These are phyloP conservation scores for Leccinum incarnatum DNA, from an alignment of 768 basidiomycete genomes.

Conservation along the genomic window DNA sequence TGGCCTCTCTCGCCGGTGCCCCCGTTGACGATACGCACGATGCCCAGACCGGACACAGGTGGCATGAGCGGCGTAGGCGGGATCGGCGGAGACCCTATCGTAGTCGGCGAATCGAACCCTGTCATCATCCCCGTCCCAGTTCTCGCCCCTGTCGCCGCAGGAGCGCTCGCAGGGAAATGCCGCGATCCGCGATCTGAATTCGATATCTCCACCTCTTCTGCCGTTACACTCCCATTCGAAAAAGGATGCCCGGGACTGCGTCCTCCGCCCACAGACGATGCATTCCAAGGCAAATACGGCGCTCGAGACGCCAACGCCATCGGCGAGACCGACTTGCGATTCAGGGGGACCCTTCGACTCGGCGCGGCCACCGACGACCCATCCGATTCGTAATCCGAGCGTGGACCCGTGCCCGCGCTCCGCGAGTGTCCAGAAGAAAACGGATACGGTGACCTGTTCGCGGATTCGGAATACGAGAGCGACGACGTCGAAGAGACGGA, in stretches of 20 bases:
- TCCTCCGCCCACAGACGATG: constrained; percentile 40
- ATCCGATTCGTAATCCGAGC: constrained; percentile 60
- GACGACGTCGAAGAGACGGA: constrained; percentile 69
- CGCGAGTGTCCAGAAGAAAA: constrained; percentile 1
- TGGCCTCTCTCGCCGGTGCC: constrained; percentile 20
- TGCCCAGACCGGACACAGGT: constrained; percentile 6
- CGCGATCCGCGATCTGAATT: constrained; percentile 31
- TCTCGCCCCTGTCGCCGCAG: not conserved
- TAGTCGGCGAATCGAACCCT: constrained; percentile 38
- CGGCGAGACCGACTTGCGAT: constrained; percentile 67
- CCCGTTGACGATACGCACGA: constrained; percentile 30
- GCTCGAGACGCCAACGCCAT: constrained; percentile 58
- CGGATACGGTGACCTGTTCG: constrained; percentile 33
- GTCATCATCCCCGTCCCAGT: constrained; percentile 9
- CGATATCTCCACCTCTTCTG: constrained; percentile 23
- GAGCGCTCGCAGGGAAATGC: not conserved
- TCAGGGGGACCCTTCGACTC: constrained; percentile 62
- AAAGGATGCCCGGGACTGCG: constrained; percentile 24
- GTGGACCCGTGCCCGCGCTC: constrained; percentile 26
- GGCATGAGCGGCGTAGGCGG: constrained; percentile 39
- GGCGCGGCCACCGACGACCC: constrained; percentile 17
- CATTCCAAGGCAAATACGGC: constrained; percentile 31
- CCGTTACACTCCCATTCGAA: constrained; percentile 16
- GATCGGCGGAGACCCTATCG: constrained; percentile 37
- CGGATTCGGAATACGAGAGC: constrained; percentile 53